A percentile compares a stretch with the other conserved stretches of the same genome.
phyloP scores from a whole-genome alignment of 352 stramenopile species.

The Phytophthora citricola region DNA sequence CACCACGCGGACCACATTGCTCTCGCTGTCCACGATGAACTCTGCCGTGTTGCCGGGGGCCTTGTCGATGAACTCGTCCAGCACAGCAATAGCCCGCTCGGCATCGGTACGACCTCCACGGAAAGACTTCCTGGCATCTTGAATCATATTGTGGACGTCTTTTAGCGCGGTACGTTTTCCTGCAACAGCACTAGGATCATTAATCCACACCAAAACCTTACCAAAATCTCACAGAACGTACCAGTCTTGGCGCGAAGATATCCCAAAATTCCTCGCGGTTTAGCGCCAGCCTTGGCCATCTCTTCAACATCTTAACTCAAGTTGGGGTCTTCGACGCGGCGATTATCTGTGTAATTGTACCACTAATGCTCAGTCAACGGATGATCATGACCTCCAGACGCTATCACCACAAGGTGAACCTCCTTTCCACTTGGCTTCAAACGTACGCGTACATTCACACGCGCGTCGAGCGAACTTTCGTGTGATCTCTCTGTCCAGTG shows the following conservation, averaged over 20 bases:
- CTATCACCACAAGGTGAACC: conserved; percentile 1
- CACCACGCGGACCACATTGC: conserved; percentile 1
- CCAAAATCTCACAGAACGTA: neutral
- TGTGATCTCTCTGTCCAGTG: neutral
- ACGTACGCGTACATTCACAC: neutral
- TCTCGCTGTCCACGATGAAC: conserved; percentile 11
- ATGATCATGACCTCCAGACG: neutral
- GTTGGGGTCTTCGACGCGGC: neutral
- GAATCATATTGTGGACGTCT: conserved; percentile 17
- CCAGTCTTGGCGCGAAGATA: neutral
- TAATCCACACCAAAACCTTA: neutral
- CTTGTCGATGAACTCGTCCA: conserved; percentile 11
- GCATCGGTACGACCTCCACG: neutral
- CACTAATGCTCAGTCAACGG: neutral
- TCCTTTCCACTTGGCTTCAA: neutral
- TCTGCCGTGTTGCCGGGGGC: neutral
- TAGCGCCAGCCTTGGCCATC: conserved; percentile 3
- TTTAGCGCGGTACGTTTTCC: conserved; percentile 2
- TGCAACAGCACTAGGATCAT: neutral
- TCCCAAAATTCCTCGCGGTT: conserved; percentile 3
- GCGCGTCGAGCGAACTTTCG: neutral
- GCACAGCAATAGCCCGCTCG: neutral
- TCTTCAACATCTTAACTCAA: neutral
- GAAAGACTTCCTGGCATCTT: neutral
- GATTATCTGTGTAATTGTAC: conserved; percentile 5